A percentile compares a stretch with the other conserved stretches of the same genome.
These are phyloP conservation scores for Tetrapisispora taiwanensis DNA, from an alignment of 805 yeast genomes.

Conservation along the genomic window DNA sequence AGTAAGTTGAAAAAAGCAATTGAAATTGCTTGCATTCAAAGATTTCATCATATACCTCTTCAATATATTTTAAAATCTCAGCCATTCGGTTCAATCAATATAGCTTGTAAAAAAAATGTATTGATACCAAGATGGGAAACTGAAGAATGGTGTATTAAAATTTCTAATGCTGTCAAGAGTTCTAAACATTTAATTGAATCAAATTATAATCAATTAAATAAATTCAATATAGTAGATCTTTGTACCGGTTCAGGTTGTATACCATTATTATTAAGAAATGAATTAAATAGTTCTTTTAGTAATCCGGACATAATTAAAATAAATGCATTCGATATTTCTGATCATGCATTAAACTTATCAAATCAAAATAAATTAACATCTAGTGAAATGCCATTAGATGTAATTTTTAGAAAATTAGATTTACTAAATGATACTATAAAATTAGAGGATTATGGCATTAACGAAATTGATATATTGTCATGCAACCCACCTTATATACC, in stretches of 20 bases:
- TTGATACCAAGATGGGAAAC: constrained; percentile 93
- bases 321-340: constrained; percentile 48
- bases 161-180: constrained; percentile 21
- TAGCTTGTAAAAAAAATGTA: constrained; percentile 52
- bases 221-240: constrained; percentile 45
- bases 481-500: constrained; percentile 91
- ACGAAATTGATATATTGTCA: constrained; percentile 42
- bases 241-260: constrained; percentile 91
- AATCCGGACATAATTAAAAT: neutral
- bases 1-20: neutral
- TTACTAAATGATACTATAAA: neutral
- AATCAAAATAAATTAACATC: constrained; percentile 28
- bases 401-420: neutral
- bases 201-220: neutral
- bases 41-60: constrained; percentile 55
- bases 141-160: constrained; percentile 68
- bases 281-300: constrained; percentile 9
- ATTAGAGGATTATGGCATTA: neutral
- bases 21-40: constrained; percentile 37
- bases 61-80: constrained; percentile 81
- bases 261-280: constrained; percentile 40
- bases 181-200: neutral
- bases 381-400: neutral
- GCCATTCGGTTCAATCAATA: constrained; percentile 68
- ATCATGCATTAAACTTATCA: constrained; percentile 43